A percentile compares a stretch with the other conserved stretches of the same genome.
phyloP scores from a whole-genome alignment of 257 asterid species.

The Avicennia marina region DNA sequence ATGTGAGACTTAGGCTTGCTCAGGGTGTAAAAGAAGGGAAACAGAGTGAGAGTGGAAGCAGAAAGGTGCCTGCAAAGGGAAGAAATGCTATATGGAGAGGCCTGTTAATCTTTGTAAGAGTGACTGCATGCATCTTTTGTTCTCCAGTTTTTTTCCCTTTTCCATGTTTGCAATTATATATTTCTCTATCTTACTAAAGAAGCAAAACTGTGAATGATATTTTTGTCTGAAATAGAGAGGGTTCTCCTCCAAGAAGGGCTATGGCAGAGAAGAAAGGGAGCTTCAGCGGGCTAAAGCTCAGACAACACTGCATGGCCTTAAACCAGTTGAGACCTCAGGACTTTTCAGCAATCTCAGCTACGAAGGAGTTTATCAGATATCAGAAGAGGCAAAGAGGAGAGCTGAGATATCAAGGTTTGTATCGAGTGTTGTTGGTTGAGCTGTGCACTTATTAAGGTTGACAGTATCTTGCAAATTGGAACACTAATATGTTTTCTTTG shows the following conservation, averaged over 20 bases:
- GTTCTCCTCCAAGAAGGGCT: conserved; percentile 4
- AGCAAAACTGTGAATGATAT: background rate
- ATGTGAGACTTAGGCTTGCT: background rate
- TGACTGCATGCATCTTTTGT: background rate
- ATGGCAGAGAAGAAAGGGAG: conserved; percentile 1
- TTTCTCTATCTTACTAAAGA: background rate
- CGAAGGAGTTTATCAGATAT: background rate
- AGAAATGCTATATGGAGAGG: conserved; percentile 10
- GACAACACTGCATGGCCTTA: background rate
- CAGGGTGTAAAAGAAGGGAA: background rate
- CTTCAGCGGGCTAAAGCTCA: background rate
- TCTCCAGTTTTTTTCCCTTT: background rate
- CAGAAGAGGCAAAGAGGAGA: background rate
- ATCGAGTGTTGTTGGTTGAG: too few relatives aligned
- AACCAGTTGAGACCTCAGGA: background rate
- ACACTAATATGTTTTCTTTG: too few relatives aligned
- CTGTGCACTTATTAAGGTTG: too few relatives aligned
- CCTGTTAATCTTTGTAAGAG: conserved; percentile 8
- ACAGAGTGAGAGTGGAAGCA: background rate
- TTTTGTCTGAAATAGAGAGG: conserved; percentile 3
- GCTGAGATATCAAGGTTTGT: conserved; percentile 12
- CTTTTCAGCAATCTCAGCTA: background rate
- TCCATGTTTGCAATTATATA: too few relatives aligned
- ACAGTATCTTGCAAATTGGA: too few relatives aligned
- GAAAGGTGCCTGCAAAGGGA: background rate